A percentile compares a stretch with the other conserved stretches of the same genome.
Evolutionary conservation across 306 rosid species (phyloP).

Genomic region (Oxytropis ochrocephala): DNA sequence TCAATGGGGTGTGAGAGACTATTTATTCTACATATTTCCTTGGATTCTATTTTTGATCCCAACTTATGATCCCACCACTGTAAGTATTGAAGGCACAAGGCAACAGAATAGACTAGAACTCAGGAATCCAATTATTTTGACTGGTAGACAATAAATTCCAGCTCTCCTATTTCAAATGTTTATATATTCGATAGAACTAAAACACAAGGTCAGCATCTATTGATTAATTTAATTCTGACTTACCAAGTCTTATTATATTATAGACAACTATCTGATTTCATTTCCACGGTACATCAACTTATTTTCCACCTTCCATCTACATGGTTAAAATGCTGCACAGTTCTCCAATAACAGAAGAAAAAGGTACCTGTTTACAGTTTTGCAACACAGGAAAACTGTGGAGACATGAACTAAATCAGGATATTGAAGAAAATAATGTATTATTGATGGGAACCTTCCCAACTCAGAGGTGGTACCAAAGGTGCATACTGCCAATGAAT

Average conservation of each 20-base stretch:
- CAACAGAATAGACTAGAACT: background rate
- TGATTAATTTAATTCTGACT: background rate
- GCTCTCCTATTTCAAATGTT: background rate
- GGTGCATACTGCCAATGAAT: background rate
- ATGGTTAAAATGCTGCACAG: background rate
- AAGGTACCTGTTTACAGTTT: conserved; percentile 1
- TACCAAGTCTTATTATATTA: background rate
- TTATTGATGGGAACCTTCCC: background rate
- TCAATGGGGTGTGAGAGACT: background rate
- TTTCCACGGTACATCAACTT: background rate
- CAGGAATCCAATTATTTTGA: background rate
- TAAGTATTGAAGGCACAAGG: background rate
- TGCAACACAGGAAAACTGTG: background rate
- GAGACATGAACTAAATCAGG: background rate
- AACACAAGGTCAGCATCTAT: background rate
- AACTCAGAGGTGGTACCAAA: background rate
- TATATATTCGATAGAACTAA: background rate
- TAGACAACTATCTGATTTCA: background rate
- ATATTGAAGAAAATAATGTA: background rate
- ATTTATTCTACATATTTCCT: background rate
- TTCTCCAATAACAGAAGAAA: background rate
- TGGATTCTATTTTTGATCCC: conserved; percentile 1
- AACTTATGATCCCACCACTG: background rate
- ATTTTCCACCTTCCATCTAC: background rate
- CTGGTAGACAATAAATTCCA: background rate